Percentiles rank a stretch among this genome's conserved stretches.
Evolutionary conservation across 2,329 filamentous ascomycete genomes (phyloP).

Genomic region (Zasmidium citrigriseum): DNA sequence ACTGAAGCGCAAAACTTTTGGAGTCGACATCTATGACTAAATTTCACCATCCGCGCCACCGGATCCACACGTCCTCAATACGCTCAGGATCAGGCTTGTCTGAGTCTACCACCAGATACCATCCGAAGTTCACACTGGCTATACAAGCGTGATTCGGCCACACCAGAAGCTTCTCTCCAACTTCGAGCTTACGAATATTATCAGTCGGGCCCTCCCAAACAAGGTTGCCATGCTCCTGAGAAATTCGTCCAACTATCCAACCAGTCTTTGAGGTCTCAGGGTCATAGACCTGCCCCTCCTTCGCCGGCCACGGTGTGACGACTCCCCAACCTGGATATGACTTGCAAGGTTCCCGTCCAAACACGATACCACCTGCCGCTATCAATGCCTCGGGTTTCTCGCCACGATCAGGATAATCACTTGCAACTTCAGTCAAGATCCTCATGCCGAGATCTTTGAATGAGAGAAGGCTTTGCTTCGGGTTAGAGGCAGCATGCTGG

Average conservation of each 20-base stretch:
- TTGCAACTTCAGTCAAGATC: conserved; percentile 71
- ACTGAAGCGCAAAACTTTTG: conserved; percentile 10
- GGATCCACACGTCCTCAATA: conserved; percentile 70
- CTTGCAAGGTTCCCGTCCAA: conserved; percentile 73
- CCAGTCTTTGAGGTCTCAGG: conserved; percentile 44
- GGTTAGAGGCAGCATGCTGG: conserved; percentile 29
- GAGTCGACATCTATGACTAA: background rate
- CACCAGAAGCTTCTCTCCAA: conserved; percentile 69
- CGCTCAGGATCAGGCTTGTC: conserved; percentile 59
- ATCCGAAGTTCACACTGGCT: conserved; percentile 68
- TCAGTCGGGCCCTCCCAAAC: conserved; percentile 55
- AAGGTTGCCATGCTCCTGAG: conserved; percentile 77
- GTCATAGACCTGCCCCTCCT: conserved; percentile 34
- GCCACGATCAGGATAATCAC: conserved; percentile 62
- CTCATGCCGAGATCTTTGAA: conserved; percentile 64
- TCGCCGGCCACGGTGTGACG: conserved; percentile 58
- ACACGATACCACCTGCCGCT: conserved; percentile 66
- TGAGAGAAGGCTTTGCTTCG: conserved; percentile 37
- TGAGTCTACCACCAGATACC: conserved; percentile 74
- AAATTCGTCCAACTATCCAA: conserved; percentile 71
- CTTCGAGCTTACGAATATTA: conserved; percentile 49
- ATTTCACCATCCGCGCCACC: conserved; percentile 68
- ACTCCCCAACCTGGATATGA: conserved; percentile 73
- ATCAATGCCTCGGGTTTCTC: conserved; percentile 66
- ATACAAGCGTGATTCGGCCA: conserved; percentile 85